A percentile compares a stretch with the other conserved stretches of the same genome.
These are phyloP conservation scores for Vigna trinervia DNA, from an alignment of 306 rosid genomes.

Conservation along the genomic window DNA sequence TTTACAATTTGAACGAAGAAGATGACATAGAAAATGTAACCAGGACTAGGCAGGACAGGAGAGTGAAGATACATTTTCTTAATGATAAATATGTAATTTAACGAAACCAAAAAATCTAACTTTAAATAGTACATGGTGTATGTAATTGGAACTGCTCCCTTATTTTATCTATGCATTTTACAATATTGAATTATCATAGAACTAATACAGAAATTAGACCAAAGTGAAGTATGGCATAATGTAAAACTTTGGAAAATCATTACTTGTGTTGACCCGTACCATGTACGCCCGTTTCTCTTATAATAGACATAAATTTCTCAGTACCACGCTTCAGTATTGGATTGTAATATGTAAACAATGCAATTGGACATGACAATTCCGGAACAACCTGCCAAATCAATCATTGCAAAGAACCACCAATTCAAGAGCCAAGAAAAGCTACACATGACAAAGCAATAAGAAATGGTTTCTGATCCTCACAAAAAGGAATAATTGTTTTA, in stretches of 20 bases:
- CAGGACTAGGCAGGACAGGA: conserved; percentile 33
- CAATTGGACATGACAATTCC: conserved; percentile 80
- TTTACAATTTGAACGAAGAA: not conserved
- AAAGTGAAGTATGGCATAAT: conserved; percentile 15
- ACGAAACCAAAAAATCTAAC: conserved; percentile 11
- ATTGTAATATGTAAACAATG: conserved; percentile 87
- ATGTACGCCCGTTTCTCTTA: conserved; percentile 73
- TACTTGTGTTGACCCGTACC: conserved; percentile 58
- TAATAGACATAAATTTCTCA: conserved; percentile 68
- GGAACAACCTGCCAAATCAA: conserved; percentile 77
- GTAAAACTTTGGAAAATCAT: conserved; percentile 30
- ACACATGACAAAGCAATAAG: conserved; percentile 6
- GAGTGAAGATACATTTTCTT: conserved; percentile 30
- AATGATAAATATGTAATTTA: conserved; percentile 10
- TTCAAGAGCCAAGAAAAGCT: conserved; percentile 21
- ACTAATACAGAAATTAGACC: conserved; percentile 12
- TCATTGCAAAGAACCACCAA: conserved; percentile 31
- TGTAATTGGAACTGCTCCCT: conserved; percentile 29
- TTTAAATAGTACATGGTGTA: conserved; percentile 9
- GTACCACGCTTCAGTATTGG: conserved; percentile 91
- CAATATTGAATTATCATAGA: conserved; percentile 9
- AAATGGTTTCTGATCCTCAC: conserved; percentile 23
- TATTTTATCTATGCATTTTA: conserved; percentile 19
- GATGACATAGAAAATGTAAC: conserved; percentile 17
- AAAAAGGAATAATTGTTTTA: conserved; percentile 1